These are phyloP conservation scores for Globisporangium paroecandrum DNA, from an alignment of 352 stramenopile genomes.

Conservation along the genomic window DNA sequence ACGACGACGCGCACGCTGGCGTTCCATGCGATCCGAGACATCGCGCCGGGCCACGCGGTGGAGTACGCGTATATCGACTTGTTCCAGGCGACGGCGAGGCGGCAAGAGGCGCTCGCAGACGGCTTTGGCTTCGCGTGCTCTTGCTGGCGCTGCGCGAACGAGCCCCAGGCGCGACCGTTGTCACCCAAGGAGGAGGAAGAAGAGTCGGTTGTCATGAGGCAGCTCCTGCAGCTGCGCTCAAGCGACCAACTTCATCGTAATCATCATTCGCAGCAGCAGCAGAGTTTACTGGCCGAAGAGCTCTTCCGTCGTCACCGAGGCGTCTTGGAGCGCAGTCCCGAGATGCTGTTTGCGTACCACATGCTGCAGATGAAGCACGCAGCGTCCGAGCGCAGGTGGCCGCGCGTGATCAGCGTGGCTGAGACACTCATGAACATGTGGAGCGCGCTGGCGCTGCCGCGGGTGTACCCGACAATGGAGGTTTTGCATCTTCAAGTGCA, in stretches of 20 bases:
- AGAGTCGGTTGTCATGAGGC: constrained; percentile 17
- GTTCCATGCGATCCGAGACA: constrained; percentile 40
- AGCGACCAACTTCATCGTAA: not conserved
- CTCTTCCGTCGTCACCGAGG: constrained; percentile 1
- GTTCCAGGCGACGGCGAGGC: constrained; percentile 28
- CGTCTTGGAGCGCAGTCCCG: constrained; percentile 24
- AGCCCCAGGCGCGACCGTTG: constrained; percentile 5
- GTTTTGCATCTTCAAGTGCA: constrained; percentile 51
- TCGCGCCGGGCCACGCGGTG: constrained; percentile 28
- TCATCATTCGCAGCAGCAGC: constrained; percentile 11
- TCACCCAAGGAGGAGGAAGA: constrained; percentile 11
- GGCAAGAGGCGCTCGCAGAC: constrained; percentile 30
- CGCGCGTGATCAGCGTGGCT: constrained; percentile 24
- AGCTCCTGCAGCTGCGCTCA: constrained; percentile 29
- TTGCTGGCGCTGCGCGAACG: constrained; percentile 39
- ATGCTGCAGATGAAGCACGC: constrained; percentile 43
- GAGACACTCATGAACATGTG: constrained; percentile 37
- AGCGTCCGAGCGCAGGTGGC: constrained; percentile 21
- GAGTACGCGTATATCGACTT: constrained; percentile 65
- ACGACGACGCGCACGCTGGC: constrained; percentile 36
- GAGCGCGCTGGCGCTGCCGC: constrained; percentile 25
- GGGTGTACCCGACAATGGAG: constrained; percentile 39
- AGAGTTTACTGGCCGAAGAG: constrained; percentile 18
- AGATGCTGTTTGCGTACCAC: constrained; percentile 38
- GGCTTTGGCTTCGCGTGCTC: constrained; percentile 55